Conservation (phyloP, 108 stramenopile genomes). For the Fistulifera solaris region DNA sequence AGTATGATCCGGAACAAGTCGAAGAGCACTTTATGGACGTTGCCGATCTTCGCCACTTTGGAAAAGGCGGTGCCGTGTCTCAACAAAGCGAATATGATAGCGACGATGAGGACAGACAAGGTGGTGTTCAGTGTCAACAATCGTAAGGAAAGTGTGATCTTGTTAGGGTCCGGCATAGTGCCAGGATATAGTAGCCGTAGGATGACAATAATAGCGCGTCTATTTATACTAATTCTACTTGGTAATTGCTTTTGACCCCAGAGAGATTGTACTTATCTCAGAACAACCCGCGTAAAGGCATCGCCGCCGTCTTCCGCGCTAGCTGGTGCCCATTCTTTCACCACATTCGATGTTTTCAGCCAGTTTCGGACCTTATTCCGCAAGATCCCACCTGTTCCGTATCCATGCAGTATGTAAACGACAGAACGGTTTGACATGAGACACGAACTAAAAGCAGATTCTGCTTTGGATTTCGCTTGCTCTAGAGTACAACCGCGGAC, state of each 20-base stretch:
- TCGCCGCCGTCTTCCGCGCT: conserved; percentile 79
- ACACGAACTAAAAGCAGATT: conserved; percentile 41
- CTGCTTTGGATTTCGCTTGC: conserved; percentile 54
- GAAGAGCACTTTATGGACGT: conserved; percentile 80
- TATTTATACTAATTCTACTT: not conserved
- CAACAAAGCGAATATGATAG: conserved; percentile 58
- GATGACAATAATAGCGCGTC: not conserved
- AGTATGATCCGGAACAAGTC: conserved; percentile 80
- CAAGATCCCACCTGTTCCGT: conserved; percentile 70
- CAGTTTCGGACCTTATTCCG: conserved; percentile 64
- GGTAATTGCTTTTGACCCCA: not conserved
- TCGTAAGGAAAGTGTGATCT: conserved; percentile 32
- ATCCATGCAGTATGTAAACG: conserved; percentile 71
- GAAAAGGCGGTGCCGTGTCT: conserved; percentile 70
- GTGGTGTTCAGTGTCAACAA: conserved; percentile 84
- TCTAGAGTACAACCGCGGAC: conserved; percentile 74
- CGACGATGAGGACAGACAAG: conserved; percentile 66
- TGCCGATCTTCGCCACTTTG: conserved; percentile 85
- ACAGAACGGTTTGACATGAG: conserved; percentile 33
- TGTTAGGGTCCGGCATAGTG: not conserved
- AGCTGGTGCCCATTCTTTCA: conserved; percentile 52
- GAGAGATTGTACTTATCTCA: conserved; percentile 21
- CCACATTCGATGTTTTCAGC: conserved; percentile 43
- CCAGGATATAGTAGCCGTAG: not conserved
- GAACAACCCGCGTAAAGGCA: conserved; percentile 64